Conservation (phyloP, 768 basidiomycete genomes). For the Suillus luteus region DNA sequence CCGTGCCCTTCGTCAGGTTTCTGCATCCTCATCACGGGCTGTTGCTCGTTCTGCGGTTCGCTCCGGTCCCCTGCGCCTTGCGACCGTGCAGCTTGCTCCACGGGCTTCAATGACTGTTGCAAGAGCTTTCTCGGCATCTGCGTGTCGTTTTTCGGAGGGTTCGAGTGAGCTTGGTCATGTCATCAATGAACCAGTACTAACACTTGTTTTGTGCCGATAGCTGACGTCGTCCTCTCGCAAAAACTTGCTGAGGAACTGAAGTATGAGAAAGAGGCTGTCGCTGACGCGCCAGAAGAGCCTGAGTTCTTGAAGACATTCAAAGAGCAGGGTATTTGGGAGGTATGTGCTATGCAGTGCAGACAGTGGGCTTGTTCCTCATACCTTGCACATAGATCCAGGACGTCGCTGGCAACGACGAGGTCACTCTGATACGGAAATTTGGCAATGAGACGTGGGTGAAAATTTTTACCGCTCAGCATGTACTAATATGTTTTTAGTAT, state of each 20-base stretch:
- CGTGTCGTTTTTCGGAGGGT: constrained; percentile 43
- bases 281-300: constrained; percentile 46
- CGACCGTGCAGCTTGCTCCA: constrained; percentile 15
- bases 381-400: constrained; percentile 63
- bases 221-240: constrained; percentile 72
- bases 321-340: constrained; percentile 76
- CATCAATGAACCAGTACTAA: neutral
- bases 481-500: constrained; percentile 50
- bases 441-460: constrained; percentile 82
- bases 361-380: neutral
- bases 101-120: constrained; percentile 27
- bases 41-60: constrained; percentile 26
- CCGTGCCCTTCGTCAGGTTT: constrained; percentile 59
- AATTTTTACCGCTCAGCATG: neutral
- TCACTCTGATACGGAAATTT: constrained; percentile 78
- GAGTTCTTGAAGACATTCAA: constrained; percentile 81
- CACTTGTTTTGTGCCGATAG: constrained; percentile 37
- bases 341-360: constrained; percentile 36
- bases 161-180: constrained; percentile 36
- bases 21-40: constrained; percentile 46
- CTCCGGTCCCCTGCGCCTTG: constrained; percentile 24
- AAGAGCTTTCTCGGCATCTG: constrained; percentile 44
- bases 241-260: constrained; percentile 82
- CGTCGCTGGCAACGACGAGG: constrained; percentile 73
- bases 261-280: constrained; percentile 71